phyloP scores from a whole-genome alignment of 306 rosid species.

The Ormosia emarginata region DNA sequence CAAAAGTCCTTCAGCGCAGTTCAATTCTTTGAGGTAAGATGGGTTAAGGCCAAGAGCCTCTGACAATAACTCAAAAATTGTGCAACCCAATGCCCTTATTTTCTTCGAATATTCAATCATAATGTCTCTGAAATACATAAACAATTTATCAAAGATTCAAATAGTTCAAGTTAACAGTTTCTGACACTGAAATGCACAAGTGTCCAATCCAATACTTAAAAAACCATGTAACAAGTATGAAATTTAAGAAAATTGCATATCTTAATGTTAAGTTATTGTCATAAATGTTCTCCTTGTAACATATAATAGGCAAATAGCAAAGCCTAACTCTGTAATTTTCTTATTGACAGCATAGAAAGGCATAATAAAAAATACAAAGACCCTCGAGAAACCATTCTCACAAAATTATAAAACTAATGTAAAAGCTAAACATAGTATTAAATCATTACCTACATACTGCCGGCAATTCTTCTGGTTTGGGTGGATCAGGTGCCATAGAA shows the following conservation, averaged over 20 bases:
- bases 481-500: conserved; percentile 28
- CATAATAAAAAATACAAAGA: no score
- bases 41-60: conserved; percentile 39
- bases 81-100: conserved; percentile 22
- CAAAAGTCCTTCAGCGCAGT: conserved; percentile 26
- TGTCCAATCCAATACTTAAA: neutral
- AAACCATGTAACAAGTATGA: neutral
- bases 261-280: no score
- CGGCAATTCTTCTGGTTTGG: conserved; percentile 34
- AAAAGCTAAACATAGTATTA: neutral
- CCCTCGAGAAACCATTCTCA: no score
- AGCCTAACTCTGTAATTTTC: no score
- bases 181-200: neutral
- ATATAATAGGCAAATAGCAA: neutral
- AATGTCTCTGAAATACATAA: conserved; percentile 27
- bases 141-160: neutral
- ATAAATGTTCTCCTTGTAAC: neutral
- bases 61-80: conserved; percentile 42
- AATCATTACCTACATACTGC: conserved; percentile 24
- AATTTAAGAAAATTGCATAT: neutral
- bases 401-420: no score
- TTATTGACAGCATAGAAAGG: no score
- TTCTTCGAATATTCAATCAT: conserved; percentile 32
- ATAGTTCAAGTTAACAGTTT: neutral
- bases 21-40: conserved; percentile 29